Evolutionary conservation across 176 grass and related monocot genomes (phyloP).

Genomic region (Raddia guianensis): DNA sequence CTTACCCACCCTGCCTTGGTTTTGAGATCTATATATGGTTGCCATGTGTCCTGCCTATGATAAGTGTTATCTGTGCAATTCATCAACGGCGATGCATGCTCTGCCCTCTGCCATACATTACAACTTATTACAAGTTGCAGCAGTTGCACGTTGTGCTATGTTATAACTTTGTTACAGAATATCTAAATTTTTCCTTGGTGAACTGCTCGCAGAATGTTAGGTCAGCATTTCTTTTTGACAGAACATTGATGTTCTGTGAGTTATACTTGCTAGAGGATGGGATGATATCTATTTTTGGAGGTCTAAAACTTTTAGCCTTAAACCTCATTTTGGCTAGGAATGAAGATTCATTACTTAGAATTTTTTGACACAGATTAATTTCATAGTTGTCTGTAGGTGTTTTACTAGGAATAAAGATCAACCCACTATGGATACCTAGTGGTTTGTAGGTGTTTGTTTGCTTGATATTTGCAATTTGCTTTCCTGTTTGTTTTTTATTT

Average conservation of each 20-base stretch:
- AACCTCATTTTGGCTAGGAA: background rate
- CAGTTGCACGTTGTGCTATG: background rate
- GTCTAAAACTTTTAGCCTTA: background rate
- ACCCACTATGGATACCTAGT: too few species aligned
- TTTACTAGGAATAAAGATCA: too few species aligned
- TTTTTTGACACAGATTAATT: too few species aligned
- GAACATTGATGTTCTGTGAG: background rate
- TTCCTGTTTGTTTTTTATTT: background rate
- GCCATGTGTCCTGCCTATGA: background rate
- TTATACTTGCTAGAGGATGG: background rate
- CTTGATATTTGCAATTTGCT: background rate
- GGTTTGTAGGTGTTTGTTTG: background rate
- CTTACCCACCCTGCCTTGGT: background rate
- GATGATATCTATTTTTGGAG: background rate
- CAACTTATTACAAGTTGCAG: background rate
- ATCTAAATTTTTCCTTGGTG: background rate
- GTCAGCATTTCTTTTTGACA: background rate
- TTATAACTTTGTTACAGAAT: background rate
- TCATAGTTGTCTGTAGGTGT: too few species aligned
- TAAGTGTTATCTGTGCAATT: background rate
- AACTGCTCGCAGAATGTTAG: background rate
- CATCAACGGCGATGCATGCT: background rate
- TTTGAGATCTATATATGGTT: conserved; percentile 41
- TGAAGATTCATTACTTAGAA: too few species aligned
- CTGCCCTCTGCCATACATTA: background rate